A percentile compares a stretch with the other conserved stretches of the same genome.
Conservation (phyloP, 768 basidiomycete genomes). For the Mycena kentingensis region DNA sequence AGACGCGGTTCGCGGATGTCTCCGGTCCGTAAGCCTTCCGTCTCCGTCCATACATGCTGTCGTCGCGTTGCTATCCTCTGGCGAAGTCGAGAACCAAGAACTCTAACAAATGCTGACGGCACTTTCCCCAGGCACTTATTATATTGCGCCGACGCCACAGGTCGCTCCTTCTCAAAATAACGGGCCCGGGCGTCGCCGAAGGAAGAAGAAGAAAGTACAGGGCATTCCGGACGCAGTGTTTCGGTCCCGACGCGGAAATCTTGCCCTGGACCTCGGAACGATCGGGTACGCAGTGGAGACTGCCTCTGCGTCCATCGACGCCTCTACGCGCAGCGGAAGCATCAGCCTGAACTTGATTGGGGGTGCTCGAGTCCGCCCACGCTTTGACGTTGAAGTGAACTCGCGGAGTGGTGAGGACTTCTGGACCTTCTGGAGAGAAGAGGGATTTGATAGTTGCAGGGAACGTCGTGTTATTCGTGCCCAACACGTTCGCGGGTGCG, state of each 20-base stretch:
- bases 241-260: slow-evolving; percentile 15
- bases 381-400: slow-evolving; percentile 19
- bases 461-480: slow-evolving; percentile 22
- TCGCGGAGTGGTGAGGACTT: slow-evolving; percentile 10
- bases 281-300: slow-evolving; percentile 11
- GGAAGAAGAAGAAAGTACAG: slow-evolving; percentile 12
- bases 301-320: slow-evolving; percentile 10
- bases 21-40: slow-evolving; percentile 9
- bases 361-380: slow-evolving; percentile 10
- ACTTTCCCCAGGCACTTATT: slow-evolving; percentile 14
- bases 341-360: slow-evolving; percentile 19
- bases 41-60: too few relatives aligned
- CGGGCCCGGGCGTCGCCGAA: slow-evolving; percentile 6
- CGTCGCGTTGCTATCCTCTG: too few relatives aligned
- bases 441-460: slow-evolving; percentile 6
- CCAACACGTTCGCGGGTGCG: slow-evolving; percentile 39
- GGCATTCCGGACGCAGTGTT: slow-evolving; percentile 18
- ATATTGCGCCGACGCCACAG: slow-evolving; percentile 1
- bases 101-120: not conserved
- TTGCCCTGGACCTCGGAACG: slow-evolving; percentile 19
- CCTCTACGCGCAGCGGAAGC: slow-evolving; percentile 10
- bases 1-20: slow-evolving; percentile 19
- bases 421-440: not conserved
- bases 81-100: too few relatives aligned
- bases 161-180: too few relatives aligned